Conservation (phyloP, 176 grass and related monocot genomes). For the Rhynchospora tenuis region DNA sequence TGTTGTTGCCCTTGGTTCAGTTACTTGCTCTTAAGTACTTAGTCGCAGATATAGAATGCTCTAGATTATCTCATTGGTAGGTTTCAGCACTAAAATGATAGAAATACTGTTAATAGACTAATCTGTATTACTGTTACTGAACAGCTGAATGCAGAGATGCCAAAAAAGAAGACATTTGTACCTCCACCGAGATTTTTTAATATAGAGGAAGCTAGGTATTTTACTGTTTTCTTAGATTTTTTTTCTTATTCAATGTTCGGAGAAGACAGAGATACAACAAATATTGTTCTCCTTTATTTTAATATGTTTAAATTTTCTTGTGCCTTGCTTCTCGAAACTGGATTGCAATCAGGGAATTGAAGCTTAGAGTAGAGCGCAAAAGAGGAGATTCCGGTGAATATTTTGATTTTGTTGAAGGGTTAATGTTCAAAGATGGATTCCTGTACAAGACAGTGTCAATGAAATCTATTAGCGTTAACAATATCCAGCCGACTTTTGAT, state of each 20-base stretch:
- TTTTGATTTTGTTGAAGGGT: slow-evolving; percentile 78
- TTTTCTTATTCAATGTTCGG: background rate
- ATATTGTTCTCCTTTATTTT: slow-evolving; percentile 15
- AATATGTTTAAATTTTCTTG: slow-evolving; percentile 1
- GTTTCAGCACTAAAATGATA: background rate
- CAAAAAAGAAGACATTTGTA: slow-evolving; percentile 94
- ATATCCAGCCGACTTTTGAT: slow-evolving; percentile 80
- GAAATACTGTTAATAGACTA: background rate
- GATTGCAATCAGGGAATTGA: slow-evolving; percentile 61
- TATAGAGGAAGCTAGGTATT: slow-evolving; percentile 91
- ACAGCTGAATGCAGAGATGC: slow-evolving; percentile 79
- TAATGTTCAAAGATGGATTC: slow-evolving; percentile 97
- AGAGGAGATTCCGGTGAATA: slow-evolving; percentile 73
- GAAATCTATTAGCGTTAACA: slow-evolving; percentile 66
- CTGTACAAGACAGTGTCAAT: slow-evolving; percentile 85
- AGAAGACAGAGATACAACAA: background rate
- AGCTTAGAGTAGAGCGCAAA: slow-evolving; percentile 67
- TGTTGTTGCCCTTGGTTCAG: background rate
- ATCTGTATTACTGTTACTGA: slow-evolving; percentile 17
- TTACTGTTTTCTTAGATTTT: background rate
- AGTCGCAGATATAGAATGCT: background rate
- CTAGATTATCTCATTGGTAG: background rate
- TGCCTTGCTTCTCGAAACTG: slow-evolving; percentile 27
- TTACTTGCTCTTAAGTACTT: slow-evolving; percentile 9
- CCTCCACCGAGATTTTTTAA: slow-evolving; percentile 97